These are phyloP conservation scores for Graphium sp. DNA, from an alignment of 2,329 filamentous ascomycete species.

Conservation along the genomic window DNA sequence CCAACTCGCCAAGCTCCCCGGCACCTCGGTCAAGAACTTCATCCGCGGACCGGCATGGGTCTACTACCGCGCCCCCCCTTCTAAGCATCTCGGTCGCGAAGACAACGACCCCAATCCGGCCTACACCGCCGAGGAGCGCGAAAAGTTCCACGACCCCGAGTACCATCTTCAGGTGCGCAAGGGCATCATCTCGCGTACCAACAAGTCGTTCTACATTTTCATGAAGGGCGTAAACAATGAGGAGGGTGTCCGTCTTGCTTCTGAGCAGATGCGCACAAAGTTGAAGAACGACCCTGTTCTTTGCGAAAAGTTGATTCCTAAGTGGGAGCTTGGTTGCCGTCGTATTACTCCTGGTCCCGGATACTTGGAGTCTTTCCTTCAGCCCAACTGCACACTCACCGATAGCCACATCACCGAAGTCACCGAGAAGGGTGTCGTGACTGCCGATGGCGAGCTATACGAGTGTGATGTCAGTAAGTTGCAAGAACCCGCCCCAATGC, in stretches of 20 bases:
- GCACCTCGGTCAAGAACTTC: constrained; percentile 42
- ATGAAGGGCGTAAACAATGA: constrained; percentile 36
- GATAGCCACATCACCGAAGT: constrained; percentile 19
- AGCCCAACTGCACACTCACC: constrained; percentile 25
- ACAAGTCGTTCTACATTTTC: constrained; percentile 35
- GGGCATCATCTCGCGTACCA: constrained; percentile 41
- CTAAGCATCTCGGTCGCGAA: constrained; percentile 38
- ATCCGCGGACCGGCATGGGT: constrained; percentile 52
- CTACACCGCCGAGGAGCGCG: constrained; percentile 36
- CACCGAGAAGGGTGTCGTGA: constrained; percentile 5
- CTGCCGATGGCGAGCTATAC: constrained; percentile 6
- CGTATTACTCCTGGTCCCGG: constrained; percentile 23
- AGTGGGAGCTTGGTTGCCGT: constrained; percentile 38
- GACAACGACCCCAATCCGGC: constrained; percentile 38
- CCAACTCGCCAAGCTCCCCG: constrained; percentile 31
- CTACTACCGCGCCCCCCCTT: constrained; percentile 22
- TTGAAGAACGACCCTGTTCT: constrained; percentile 37
- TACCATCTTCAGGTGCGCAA: constrained; percentile 44
- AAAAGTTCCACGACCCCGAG: constrained; percentile 41
- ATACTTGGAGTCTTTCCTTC: constrained; percentile 21
- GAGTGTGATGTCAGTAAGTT: constrained; percentile 7
- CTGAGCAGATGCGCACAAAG: constrained; percentile 33
- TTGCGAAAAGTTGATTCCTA: constrained; percentile 36
- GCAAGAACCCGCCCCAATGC: not conserved
- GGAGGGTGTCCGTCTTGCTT: constrained; percentile 22